Percentiles rank a stretch among this genome's conserved stretches.
phyloP scores from a whole-genome alignment of 148 eudicot genomes.

The Polygonum maritimum region DNA sequence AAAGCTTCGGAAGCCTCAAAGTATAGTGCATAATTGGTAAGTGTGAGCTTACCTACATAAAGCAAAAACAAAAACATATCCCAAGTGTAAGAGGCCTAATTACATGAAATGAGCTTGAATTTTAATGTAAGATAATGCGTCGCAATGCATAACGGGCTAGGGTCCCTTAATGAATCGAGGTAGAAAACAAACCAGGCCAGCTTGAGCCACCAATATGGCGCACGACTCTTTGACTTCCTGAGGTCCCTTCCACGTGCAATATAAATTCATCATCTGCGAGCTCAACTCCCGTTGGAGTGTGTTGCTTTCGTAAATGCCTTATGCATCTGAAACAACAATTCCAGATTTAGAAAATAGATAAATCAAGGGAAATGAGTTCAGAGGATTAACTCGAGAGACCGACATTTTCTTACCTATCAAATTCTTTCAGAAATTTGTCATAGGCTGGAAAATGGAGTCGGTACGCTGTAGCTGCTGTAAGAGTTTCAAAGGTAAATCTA shows the following conservation, averaged over 20 bases:
- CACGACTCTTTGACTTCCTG: conserved; percentile 67
- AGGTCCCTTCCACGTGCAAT: conserved; percentile 86
- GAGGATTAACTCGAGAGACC: too few species aligned
- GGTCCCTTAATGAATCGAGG: neutral
- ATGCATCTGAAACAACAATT: conserved; percentile 37
- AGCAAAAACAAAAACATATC: neutral
- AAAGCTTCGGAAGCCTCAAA: conserved; percentile 69
- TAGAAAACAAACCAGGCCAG: conserved; percentile 65
- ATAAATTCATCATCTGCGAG: conserved; percentile 80
- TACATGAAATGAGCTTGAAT: neutral
- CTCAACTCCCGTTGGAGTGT: conserved; percentile 51
- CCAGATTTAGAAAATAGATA: neutral
- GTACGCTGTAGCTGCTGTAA: conserved; percentile 64
- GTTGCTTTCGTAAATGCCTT: conserved; percentile 63
- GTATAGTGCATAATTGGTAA: conserved; percentile 90
- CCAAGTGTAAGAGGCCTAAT: neutral
- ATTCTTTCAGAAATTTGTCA: conserved; percentile 67
- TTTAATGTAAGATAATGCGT: too few species aligned
- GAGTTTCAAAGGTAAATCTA: conserved; percentile 74
- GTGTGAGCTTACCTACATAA: conserved; percentile 72
- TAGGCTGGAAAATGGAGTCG: conserved; percentile 79
- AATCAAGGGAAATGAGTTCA: neutral
- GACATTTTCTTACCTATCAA: conserved; percentile 43
- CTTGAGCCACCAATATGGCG: conserved; percentile 87
- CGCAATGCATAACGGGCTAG: too few species aligned